phyloP scores from a whole-genome alignment of 1,139 yeast genomes.

The Hemisphaericaspora xylanilytica region DNA sequence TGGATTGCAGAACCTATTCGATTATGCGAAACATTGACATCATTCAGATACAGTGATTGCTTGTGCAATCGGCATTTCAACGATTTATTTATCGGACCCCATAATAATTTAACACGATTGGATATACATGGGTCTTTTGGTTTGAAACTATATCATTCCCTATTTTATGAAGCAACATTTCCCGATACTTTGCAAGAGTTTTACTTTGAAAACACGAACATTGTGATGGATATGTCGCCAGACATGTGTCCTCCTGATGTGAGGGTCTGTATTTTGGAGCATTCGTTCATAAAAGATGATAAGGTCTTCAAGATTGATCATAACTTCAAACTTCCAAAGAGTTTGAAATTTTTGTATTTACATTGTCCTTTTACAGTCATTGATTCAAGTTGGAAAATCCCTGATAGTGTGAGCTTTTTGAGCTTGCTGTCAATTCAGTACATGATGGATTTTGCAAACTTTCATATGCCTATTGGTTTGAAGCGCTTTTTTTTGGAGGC shows the following conservation, averaged over 20 bases:
- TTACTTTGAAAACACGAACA: conserved; percentile 2
- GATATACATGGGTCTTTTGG: conserved; percentile 4
- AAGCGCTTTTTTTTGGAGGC: conserved; percentile 2
- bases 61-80: not conserved
- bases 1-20: not conserved
- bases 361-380: conserved; percentile 3
- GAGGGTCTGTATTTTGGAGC: not conserved
- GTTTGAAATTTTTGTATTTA: not conserved
- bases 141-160: conserved; percentile 2
- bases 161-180: conserved; percentile 2
- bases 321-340: conserved; percentile 1
- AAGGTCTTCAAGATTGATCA: conserved; percentile 2
- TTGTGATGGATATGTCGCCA: not conserved
- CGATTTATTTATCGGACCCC: not conserved
- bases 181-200: conserved; percentile 3
- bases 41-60: not conserved
- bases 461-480: conserved; percentile 1
- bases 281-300: conserved; percentile 3
- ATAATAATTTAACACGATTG: conserved; percentile 1
- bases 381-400: conserved; percentile 4
- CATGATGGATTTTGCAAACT: conserved; percentile 2
- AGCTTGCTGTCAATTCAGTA: conserved; percentile 1
- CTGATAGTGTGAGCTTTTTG: not conserved
- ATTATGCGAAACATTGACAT: not conserved
- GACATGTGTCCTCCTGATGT: not conserved